Evolutionary conservation across 2,329 filamentous ascomycete species (phyloP), one percentile per base, ranked within the genome.

Genomic region (Ophiognomonia clavigignenti-juglandacearum): DNA sequence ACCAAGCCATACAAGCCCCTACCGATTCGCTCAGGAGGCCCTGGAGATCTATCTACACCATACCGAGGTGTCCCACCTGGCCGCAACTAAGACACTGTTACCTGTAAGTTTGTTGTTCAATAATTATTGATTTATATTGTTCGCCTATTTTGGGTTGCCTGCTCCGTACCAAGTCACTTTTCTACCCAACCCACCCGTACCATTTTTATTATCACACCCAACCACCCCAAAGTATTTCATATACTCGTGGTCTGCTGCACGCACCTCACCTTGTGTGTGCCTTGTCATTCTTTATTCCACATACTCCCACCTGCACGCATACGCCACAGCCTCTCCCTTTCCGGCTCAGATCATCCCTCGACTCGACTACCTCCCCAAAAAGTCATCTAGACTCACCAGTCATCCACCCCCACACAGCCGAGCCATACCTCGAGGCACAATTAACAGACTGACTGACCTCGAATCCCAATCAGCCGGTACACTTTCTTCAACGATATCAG

Each of bases 1-100:
- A 52, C 42, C 27, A 46, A 52, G 49, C 49, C 49, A 36, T 43
- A 39, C 44, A 39, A 49, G 42, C 46, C 49, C 46, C 49, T 42
- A 40, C 34, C 24, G 26, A 39, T 29, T 38, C 29, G 46, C 45
- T 52, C 49, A 52, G 45, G 41, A 49, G 49, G 45, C 46, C 48
- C 49, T 45, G 32, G 6, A 36, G 34, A 20, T 16, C 32, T 16
- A 34, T 34, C 16, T 45, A 51, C 39, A 47, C 49, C 42, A 48
- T 36, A 51, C 40, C 29, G 20, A 43, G 32, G 38, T 41, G 27
- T 27, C 43, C 48, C 48, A 50, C 48, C 14, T 35, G 48, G 27
- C 39, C 42, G 31, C 26, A 36, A 42, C 24, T 6, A 43, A 40
- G 35, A 47, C 48, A 47, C 20, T 31, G 39, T 45, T 35, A 41